phyloP scores from a whole-genome alignment of 73 alveolate species.

The Uronychia binucleata region DNA sequence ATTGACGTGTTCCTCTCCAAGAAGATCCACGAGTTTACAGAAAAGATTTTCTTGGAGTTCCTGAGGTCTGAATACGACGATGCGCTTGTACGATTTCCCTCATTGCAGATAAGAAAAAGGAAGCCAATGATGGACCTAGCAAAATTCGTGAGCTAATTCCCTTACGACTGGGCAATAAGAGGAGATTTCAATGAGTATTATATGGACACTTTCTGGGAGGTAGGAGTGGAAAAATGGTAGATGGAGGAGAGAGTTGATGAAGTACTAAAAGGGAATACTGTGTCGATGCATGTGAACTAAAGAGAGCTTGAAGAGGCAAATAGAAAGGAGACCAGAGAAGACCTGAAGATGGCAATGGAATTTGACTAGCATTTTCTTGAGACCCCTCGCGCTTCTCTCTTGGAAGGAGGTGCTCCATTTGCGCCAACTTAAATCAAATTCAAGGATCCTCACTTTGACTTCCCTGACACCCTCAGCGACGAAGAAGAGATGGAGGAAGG shows the following conservation, averaged over 20 bases:
- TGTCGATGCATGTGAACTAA: neutral
- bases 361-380: neutral
- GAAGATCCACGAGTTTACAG: neutral
- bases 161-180: neutral
- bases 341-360: neutral
- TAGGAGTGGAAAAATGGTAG: neutral
- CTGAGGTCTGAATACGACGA: neutral
- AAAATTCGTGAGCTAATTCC: neutral
- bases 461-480: neutral
- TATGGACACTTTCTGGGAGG: neutral
- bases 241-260: neutral
- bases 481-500: neutral
- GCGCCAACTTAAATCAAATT: neutral
- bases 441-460: neutral
- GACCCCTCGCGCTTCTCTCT: neutral
- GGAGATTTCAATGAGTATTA: neutral
- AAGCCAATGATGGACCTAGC: neutral
- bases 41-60: neutral
- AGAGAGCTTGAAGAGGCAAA: neutral
- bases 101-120: neutral
- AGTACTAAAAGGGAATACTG: neutral
- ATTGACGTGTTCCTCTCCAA: neutral
- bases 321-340: neutral
- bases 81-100: neutral
- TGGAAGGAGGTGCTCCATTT: neutral